Evolutionary conservation across 2,329 filamentous ascomycete genomes (phyloP), one percentile per base, ranked within the genome.

Genomic region (Paecilomyces variotii): DNA sequence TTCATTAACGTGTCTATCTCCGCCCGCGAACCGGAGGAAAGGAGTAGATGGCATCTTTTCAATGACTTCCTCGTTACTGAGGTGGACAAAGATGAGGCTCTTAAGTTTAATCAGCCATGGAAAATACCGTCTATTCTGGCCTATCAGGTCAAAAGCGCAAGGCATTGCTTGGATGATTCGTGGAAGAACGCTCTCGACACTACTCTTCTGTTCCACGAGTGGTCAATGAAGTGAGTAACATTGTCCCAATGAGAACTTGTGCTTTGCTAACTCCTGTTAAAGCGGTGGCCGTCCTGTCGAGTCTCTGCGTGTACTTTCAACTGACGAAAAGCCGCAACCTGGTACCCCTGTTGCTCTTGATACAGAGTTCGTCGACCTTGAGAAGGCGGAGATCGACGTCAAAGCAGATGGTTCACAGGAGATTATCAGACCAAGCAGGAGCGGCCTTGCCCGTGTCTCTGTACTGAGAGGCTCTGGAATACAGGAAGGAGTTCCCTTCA

Each of bases 41-140:
- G 85, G 62, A 87, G 84, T 67, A 87, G 88, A 65, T 99, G 95
- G 95, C 91, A 97, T 74, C 76, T 99, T 0, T 97, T 99, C 78
- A 99, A 99, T 66, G 94, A 99, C 74, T 99, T 99, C 68, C 77
- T 96, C 35, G 95, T 99, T 25, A 85, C 89, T 11, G 86, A 88
- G 9, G 84, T 96, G 14, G 84, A 87, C 32, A 83, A 84, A 28
- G 87, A 91, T 61, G 93, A 99, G 70, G 95, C 93, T 0, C 79
- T 97, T 19, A 86, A 88, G 26, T 99, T 97, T 73, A 92, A 93
- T 61, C 85, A 91, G 2, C 83, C 86, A 19, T 99, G 94, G 94
- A 99, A 97, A 77, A 81, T 91, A 55, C 94, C 94, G 0, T 91
- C 90, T 11, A 88, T 97, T 4, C 78, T 99, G 56, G 82, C 90